Evolutionary conservation across 2,329 filamentous ascomycete species (phyloP), one percentile per base, ranked within the genome.

Genomic region (Didymella pinodella): DNA sequence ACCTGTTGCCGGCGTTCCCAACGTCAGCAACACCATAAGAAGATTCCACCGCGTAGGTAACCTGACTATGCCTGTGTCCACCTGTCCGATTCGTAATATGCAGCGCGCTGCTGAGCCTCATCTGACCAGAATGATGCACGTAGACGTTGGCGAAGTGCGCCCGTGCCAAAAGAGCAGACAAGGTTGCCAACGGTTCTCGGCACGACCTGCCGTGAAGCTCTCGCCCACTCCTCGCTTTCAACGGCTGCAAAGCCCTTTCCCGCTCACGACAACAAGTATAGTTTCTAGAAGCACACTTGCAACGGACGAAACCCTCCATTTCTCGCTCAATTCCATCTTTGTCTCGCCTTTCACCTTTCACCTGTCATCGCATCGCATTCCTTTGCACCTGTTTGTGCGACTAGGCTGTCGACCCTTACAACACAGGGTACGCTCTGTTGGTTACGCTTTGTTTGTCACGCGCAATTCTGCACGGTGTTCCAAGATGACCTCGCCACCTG

Each of bases 361-460:
- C 36, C 52, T 29, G 36, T 31, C 50, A 41, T 54, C 50, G 34
- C 34, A 54, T 36, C 26, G 18, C 46, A 59, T 59, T 59, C 56
- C 50, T 8, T 43, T 46, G 46, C 31, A 7, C 41, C 41, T 50
- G 32, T n/a, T 34, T 47, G 56, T 59, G 50, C 46, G 25, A 48
- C 49, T 32, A 16, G 29, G 7, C 22, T 32, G 45, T 40, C 44
- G 25, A 29, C 46, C 25, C 38, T 38, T 32, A 28, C 12, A 40
- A 40, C 56, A 54, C 32, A 20, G 40, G 56, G 18, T 41, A 28
- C 26, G 40, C 49, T 46, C 46, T 22, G 49, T 49, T 26, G 38
- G 55, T 16, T 41, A 31, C 28, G 34, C 50, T 47, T 51, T 26
- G 46, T 51, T 47, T 54, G 50, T 59, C 56, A 59, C 56, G 50